Conservation (phyloP, 371 early-diverging fungal genomes). For the Apophysomyces variabilis region DNA sequence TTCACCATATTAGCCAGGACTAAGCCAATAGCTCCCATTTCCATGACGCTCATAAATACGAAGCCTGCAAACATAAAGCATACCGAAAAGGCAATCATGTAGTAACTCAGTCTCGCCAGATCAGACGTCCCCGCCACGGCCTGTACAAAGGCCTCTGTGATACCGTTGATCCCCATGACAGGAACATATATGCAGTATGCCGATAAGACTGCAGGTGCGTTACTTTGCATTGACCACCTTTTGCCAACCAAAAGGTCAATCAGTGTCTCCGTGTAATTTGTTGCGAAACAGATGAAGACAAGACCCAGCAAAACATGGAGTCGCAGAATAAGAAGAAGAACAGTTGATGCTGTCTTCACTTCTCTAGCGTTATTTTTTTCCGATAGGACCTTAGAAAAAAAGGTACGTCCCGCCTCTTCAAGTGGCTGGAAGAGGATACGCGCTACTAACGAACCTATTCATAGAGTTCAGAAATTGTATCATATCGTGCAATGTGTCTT, state of each 20-base stretch:
- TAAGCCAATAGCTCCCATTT: slow-evolving; percentile 78
- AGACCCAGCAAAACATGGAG: slow-evolving; percentile 80
- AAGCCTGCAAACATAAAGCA: slow-evolving; percentile 69
- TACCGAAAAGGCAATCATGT: slow-evolving; percentile 79
- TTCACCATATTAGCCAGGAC: slow-evolving; percentile 89
- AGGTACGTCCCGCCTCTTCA: slow-evolving; percentile 87
- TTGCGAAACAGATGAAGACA: slow-evolving; percentile 83
- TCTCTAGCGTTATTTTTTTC: slow-evolving; percentile 7
- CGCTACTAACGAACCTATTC: slow-evolving; percentile 82
- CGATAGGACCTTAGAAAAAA: slow-evolving; percentile 71
- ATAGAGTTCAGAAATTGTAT: background rate
- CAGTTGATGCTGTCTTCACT: slow-evolving; percentile 48
- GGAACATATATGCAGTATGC: slow-evolving; percentile 91
- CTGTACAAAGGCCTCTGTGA: slow-evolving; percentile 93
- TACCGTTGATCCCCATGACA: slow-evolving; percentile 93
- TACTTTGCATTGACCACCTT: slow-evolving; percentile 59
- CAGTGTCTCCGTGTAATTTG: slow-evolving; percentile 79
- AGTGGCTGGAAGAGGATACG: slow-evolving; percentile 92
- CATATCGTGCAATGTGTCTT: background rate
- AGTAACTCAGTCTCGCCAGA: slow-evolving; percentile 64
- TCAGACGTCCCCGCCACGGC: slow-evolving; percentile 75
- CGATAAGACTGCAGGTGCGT: slow-evolving; percentile 64
- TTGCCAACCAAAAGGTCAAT: slow-evolving; percentile 74
- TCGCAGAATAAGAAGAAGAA: slow-evolving; percentile 70
- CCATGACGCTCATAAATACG: slow-evolving; percentile 58